phyloP scores from a whole-genome alignment of 2,329 filamentous ascomycete species.

The Karstenula rhodostoma region DNA sequence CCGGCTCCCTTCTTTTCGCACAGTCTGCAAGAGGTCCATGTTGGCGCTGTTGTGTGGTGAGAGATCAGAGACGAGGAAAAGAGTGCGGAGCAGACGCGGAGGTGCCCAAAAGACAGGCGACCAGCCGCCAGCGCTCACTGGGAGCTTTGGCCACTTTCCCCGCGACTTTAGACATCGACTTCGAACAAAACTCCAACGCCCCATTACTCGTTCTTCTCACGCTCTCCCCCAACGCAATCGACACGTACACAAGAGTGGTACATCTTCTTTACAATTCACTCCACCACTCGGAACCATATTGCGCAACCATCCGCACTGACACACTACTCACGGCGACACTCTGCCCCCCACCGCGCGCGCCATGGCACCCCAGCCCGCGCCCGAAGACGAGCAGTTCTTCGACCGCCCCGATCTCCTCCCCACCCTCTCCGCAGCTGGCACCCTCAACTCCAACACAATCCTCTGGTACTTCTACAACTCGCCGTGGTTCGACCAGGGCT shows the following conservation, averaged over 20 bases:
- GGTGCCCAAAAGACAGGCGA: constrained; percentile 2
- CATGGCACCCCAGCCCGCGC: constrained; percentile 40
- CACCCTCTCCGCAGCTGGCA: constrained; percentile 29
- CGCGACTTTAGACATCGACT: constrained; percentile 9
- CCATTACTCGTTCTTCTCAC: not conserved
- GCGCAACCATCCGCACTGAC: not conserved
- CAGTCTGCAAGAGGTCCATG: constrained; percentile 93
- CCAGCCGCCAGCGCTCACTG: not conserved
- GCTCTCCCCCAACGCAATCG: constrained; percentile 15
- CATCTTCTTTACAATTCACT: not conserved
- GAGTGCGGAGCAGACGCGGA: constrained; percentile 21
- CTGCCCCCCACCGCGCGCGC: not conserved
- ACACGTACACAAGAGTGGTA: constrained; percentile 11
- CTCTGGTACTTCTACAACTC: constrained; percentile 70
- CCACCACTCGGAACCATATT: constrained; percentile 8
- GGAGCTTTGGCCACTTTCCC: constrained; percentile 17
- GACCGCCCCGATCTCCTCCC: constrained; percentile 31
- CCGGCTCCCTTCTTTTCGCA: constrained; percentile 88
- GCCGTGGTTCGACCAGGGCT: constrained; percentile 69
- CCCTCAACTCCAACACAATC: constrained; percentile 49
- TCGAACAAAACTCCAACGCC: not conserved
- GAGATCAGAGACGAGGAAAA: constrained; percentile 10
- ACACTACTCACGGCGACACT: not conserved
- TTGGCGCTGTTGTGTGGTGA: constrained; percentile 26
- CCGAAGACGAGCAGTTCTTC: constrained; percentile 45